Evolutionary conservation across 768 basidiomycete species (phyloP), one percentile per base, ranked within the genome.

Genomic region (Tremella mesenterica): DNA sequence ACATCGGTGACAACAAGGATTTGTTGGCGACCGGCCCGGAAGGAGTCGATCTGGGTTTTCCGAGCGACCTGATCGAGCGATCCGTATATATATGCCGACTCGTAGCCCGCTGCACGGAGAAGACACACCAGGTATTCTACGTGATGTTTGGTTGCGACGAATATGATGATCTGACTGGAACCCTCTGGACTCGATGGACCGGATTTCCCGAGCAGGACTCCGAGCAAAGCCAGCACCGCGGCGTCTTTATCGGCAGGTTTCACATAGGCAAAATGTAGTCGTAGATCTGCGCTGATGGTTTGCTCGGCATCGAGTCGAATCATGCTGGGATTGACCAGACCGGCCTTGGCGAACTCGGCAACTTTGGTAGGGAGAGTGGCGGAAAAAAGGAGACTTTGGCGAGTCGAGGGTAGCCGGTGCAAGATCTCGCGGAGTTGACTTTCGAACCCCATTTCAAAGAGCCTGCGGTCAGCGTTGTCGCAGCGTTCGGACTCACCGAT

Each of bases 371-470:
- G 95, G 3, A 99, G 79, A 0, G 95, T 99, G 1, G 95, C 95
- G 0, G 92, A 96, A 73, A 96, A 96, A 4, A 99, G 80, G 34
- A 96, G 80, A 1, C 90, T 93, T 74, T 97, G 95, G 28, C 95
- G 83, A 13, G 82, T 80, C 0, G 83, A 54, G 12, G 92, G 91
- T 48, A 99, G 82, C 28, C 91, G 88, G 62, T 85, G 81, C 13
- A 99, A 77, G 61, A 96, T 92, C 74, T 96, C 93, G 49, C 83
- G 85, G 30, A 99, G 79, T 46, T 92, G 86, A 1, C 84, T 82
- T 63, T 88, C 86, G 73, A 99, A 99, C 26, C 95, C 95, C 83
- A 97, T 88, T 70, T 99, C 95, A 73, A 99, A 99, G 10, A 99
- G 81, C 29, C 71, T 71, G 43, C 7, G 12, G 38, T 57, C 44